phyloP scores from a whole-genome alignment of 495 filamentous ascomycete genomes.

The Aspergillus mulundensis region DNA sequence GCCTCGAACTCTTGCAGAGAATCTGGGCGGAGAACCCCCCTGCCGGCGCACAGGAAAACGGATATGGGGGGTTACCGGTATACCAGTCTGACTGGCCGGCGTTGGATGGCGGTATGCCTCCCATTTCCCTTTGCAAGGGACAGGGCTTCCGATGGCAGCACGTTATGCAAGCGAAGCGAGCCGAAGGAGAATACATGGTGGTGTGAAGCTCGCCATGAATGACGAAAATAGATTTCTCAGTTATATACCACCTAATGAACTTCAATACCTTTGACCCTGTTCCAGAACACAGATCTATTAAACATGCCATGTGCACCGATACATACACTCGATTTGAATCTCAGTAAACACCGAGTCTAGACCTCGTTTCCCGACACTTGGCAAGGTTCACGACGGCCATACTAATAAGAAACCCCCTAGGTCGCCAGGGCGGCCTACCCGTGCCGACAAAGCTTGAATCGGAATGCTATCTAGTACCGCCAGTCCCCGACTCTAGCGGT shows the following conservation, averaged over 20 bases:
- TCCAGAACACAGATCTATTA: too few species aligned
- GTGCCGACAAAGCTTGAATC: too few species aligned
- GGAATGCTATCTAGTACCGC: too few species aligned
- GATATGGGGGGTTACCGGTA: not conserved
- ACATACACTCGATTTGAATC: too few species aligned
- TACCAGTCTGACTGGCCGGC: constrained; percentile 9
- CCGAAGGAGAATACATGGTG: constrained; percentile 84
- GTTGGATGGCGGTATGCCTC: constrained; percentile 12
- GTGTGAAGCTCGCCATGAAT: constrained; percentile 46
- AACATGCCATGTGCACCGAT: too few species aligned
- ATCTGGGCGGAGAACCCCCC: constrained; percentile 63
- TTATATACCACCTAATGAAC: not conserved
- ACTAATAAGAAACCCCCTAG: too few species aligned
- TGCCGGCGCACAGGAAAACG: constrained; percentile 16
- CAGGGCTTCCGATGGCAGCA: constrained; percentile 72
- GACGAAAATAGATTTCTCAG: not conserved
- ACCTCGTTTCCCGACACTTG: too few species aligned
- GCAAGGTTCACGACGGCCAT: too few species aligned
- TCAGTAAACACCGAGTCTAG: too few species aligned
- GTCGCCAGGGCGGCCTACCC: too few species aligned
- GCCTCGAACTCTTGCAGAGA: constrained; percentile 78
- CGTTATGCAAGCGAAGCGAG: constrained; percentile 62
- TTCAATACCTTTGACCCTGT: not conserved
- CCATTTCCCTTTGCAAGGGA: constrained; percentile 8
- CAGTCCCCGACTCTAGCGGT: too few species aligned